Evolutionary conservation across 2,329 filamentous ascomycete species (phyloP).

Genomic region (Tolypocladium capitatum): DNA sequence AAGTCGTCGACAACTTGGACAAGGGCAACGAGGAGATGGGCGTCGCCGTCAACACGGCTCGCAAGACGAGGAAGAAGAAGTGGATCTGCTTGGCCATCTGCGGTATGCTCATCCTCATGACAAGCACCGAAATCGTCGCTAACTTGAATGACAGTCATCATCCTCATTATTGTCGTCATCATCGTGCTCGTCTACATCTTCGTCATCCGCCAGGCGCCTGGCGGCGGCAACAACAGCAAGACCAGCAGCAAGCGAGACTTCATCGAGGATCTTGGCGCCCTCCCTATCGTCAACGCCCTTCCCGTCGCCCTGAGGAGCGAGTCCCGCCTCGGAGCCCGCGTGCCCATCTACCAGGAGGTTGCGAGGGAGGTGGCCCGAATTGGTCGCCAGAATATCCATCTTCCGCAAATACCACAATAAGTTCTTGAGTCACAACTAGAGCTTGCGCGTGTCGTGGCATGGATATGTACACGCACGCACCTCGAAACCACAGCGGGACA

Average conservation of each 20-base stretch:
- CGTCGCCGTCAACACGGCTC: slow-evolving; percentile 69
- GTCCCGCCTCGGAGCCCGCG: not conserved
- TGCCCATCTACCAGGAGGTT: slow-evolving; percentile 3
- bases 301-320: not conserved
- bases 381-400: slow-evolving; percentile 9
- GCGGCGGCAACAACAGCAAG: slow-evolving; percentile 13
- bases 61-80: slow-evolving; percentile 80
- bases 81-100: slow-evolving; percentile 82
- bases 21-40: slow-evolving; percentile 76
- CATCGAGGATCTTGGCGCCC: slow-evolving; percentile 5
- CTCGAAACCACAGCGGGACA: slow-evolving; percentile 2
- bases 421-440: not conserved
- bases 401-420: slow-evolving; percentile 11
- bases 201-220: slow-evolving; percentile 20
- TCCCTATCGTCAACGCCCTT: not conserved
- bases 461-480: slow-evolving; percentile 2
- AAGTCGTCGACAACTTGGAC: slow-evolving; percentile 71
- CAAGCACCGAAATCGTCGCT: slow-evolving; percentile 6
- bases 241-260: slow-evolving; percentile 18
- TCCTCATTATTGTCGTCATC: slow-evolving; percentile 38
- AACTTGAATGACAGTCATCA: slow-evolving; percentile 28
- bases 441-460: not conserved
- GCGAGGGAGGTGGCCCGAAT: slow-evolving; percentile 6
- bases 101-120: slow-evolving; percentile 26
- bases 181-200: slow-evolving; percentile 36